These are phyloP conservation scores for Chlorophyllum brunneum DNA, from an alignment of 768 basidiomycete species.

Conservation along the genomic window DNA sequence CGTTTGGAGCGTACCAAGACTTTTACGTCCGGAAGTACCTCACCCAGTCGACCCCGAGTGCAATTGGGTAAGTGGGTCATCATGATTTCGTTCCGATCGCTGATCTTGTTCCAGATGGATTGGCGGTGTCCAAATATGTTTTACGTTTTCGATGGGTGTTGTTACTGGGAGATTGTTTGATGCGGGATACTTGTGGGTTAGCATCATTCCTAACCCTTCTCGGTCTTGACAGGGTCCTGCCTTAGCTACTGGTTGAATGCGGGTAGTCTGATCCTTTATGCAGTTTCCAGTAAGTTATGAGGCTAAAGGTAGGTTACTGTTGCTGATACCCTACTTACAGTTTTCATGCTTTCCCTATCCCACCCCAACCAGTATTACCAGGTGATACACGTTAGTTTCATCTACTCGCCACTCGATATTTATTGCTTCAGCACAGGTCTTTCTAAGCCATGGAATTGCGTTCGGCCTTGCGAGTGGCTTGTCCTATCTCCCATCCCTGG, in stretches of 20 bases:
- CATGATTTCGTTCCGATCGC: not conserved
- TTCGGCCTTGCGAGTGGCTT: constrained; percentile 47
- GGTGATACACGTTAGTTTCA: constrained; percentile 15
- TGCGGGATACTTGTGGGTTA: constrained; percentile 45
- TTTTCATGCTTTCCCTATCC: constrained; percentile 32
- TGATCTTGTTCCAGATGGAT: constrained; percentile 33
- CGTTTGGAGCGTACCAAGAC: constrained; percentile 29
- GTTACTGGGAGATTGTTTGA: constrained; percentile 47
- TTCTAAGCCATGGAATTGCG: constrained; percentile 47
- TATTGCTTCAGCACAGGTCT: constrained; percentile 31
- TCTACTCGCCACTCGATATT: not conserved
- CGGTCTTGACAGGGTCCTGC: too few relatives aligned
- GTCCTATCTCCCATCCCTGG: constrained; percentile 40
- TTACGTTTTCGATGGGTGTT: constrained; percentile 44
- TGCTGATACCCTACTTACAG: constrained; percentile 14
- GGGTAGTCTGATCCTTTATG: constrained; percentile 19
- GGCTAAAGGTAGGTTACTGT: not conserved
- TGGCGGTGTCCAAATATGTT: constrained; percentile 48
- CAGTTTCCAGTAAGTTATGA: constrained; percentile 24
- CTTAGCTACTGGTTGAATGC: constrained; percentile 22
- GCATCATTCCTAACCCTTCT: too few relatives aligned
- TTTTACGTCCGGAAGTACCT: constrained; percentile 28
- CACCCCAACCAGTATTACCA: constrained; percentile 33
- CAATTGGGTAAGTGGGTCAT: constrained; percentile 21
- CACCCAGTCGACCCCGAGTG: constrained; percentile 19